phyloP scores from a whole-genome alignment of 208 protist genomes.

The Crithidia acanthocephali region DNA sequence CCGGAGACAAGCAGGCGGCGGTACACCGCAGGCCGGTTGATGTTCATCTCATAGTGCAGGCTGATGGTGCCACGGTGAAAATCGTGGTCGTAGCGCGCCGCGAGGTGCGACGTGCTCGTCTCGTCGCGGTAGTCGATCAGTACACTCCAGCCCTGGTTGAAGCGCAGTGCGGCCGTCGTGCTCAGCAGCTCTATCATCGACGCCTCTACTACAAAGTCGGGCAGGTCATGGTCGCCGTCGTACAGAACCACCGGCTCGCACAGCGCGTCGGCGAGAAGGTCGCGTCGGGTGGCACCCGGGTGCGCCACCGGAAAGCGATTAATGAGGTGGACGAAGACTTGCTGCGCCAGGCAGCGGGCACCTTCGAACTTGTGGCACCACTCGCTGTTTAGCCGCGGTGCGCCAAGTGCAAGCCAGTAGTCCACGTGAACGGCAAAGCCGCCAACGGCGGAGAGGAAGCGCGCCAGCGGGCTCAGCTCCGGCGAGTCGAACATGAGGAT shows the following conservation, averaged over 20 bases:
- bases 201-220: constrained; percentile 34
- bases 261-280: constrained; percentile 23
- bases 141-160: constrained; percentile 87
- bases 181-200: constrained; percentile 44
- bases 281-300: constrained; percentile 42
- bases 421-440: constrained; percentile 84
- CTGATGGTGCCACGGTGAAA: constrained; percentile 72
- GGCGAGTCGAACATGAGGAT: constrained; percentile 58
- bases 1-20: constrained; percentile 74
- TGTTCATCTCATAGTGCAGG: constrained; percentile 81
- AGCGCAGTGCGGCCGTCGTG: constrained; percentile 63
- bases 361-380: constrained; percentile 86
- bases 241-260: constrained; percentile 46
- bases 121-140: constrained; percentile 70
- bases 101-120: constrained; percentile 48
- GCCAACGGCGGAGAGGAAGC: constrained; percentile 75
- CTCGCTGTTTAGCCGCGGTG: constrained; percentile 67
- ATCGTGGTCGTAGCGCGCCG: constrained; percentile 64
- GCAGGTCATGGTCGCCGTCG: constrained; percentile 48
- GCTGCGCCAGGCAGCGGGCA: constrained; percentile 81
- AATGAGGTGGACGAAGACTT: constrained; percentile 90
- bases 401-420: constrained; percentile 78
- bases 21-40: constrained; percentile 67
- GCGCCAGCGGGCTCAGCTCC: constrained; percentile 64
- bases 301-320: constrained; percentile 68